Evolutionary conservation across 2,329 filamentous ascomycete genomes (phyloP), one percentile per base, ranked within the genome.

Genomic region (Alternaria metachromatica): DNA sequence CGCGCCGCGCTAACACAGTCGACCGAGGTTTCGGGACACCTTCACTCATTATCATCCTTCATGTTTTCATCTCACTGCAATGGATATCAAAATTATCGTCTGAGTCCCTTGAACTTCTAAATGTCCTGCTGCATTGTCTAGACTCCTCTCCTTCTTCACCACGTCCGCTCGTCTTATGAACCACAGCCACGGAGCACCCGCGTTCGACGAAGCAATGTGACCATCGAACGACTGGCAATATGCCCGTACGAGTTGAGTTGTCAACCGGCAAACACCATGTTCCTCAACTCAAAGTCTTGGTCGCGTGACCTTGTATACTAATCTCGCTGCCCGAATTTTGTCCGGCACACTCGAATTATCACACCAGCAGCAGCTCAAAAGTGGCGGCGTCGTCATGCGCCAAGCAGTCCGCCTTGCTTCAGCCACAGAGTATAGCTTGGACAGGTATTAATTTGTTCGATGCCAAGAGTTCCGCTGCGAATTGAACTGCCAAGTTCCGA

Each of bases 351-450:
- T 53, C 49, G 7, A 5, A 25, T 9, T 2, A 41, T 53, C 49
- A 53, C 49, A 41, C 15, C 30, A 23, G 49, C 49, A 25, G 30
- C 49, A 37, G 20, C 30, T 12, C 53, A 55, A 13, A 25, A 37
- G 53, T 44, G 53, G 53, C 53, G 53, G 53, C 53, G 44, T 55
- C 53, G 53, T 55, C 53, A 55, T 55, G 21, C 46, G 64, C 67
- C 64, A 69, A 71, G 65, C 43, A 33, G 45, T 61, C 63, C 61
- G 65, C 65, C 60, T 59, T 57, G 61, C 50, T 51, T 63, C 61
- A 55, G 61, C 62, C 58, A 54, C 45, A 54, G 50, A 45, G 54
- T 33, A 45, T 20, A 13, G 15, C 53, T 50, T 58, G 21, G 44
- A 53, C 26, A 46, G n/a, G 60, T 51, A 37, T 18, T 18, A 15